Conservation (phyloP, 805 yeast species). For the Candida easanensis region DNA sequence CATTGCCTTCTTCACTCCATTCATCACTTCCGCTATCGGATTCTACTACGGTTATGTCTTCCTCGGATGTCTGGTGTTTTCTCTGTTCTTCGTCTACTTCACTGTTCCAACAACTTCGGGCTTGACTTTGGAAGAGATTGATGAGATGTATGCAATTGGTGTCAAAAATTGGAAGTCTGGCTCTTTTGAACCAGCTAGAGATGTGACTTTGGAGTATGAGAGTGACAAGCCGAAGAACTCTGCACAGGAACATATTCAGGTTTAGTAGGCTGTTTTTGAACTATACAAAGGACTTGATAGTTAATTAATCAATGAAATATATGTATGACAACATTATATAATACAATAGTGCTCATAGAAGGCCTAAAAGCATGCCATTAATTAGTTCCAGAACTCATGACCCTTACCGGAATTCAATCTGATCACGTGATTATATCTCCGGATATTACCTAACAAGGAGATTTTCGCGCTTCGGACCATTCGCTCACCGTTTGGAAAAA, state of each 20-base stretch:
- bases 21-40: constrained; percentile 61
- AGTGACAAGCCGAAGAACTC: constrained; percentile 23
- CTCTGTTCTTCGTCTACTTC: constrained; percentile 67
- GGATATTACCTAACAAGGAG: too few relatives aligned
- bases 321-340: too few relatives aligned
- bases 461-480: too few relatives aligned
- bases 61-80: constrained; percentile 57
- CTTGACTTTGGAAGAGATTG: constrained; percentile 78
- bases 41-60: constrained; percentile 70
- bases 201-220: constrained; percentile 24
- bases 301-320: too few relatives aligned
- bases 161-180: constrained; percentile 46
- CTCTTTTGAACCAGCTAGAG: constrained; percentile 48
- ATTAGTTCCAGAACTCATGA: too few relatives aligned
- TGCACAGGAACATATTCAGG: constrained; percentile 18
- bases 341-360: too few relatives aligned
- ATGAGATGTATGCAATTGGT: constrained; percentile 47
- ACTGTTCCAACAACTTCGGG: constrained; percentile 79
- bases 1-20: constrained; percentile 69
- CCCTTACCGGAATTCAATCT: too few relatives aligned
- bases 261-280: too few relatives aligned
- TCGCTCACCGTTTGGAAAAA: too few relatives aligned
- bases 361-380: too few relatives aligned
- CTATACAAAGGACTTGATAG: too few relatives aligned
- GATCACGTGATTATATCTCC: too few relatives aligned